Percentiles rank a stretch among this genome's conserved stretches.
Conservation (phyloP, 768 basidiomycete species). For the Panaeolus cyanescens region DNA sequence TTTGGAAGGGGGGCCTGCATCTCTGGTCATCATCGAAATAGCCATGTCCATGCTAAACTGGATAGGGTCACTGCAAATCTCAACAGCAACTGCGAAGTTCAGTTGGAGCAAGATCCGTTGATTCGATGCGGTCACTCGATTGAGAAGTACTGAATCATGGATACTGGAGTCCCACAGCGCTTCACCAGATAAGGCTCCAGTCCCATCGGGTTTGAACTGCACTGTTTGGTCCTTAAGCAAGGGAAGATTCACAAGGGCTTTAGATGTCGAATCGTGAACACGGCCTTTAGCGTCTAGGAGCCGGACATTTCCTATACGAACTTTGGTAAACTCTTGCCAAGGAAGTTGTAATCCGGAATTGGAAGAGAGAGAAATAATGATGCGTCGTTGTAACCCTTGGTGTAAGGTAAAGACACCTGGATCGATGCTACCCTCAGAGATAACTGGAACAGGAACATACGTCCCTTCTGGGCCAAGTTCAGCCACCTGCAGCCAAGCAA, state of each 20-base stretch:
- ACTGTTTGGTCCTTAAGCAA: slow-evolving; percentile 71
- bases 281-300: slow-evolving; percentile 84
- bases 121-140: slow-evolving; percentile 76
- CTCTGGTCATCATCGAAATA: slow-evolving; percentile 80
- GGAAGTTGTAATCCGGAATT: slow-evolving; percentile 89
- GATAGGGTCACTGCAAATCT: slow-evolving; percentile 83
- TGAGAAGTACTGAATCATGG: slow-evolving; percentile 84
- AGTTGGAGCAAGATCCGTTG: slow-evolving; percentile 83
- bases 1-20: slow-evolving; percentile 81
- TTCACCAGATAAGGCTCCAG: slow-evolving; percentile 65
- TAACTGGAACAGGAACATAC: slow-evolving; percentile 82
- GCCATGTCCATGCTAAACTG: slow-evolving; percentile 88
- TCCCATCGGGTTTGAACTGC: slow-evolving; percentile 85
- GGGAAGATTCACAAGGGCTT: slow-evolving; percentile 70
- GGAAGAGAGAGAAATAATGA: slow-evolving; percentile 76
- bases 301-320: slow-evolving; percentile 83
- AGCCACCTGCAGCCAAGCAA: slow-evolving; percentile 82
- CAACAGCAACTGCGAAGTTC: slow-evolving; percentile 78
- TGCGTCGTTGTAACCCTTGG: slow-evolving; percentile 89
- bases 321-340: slow-evolving; percentile 78
- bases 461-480: slow-evolving; percentile 86
- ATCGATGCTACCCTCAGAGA: slow-evolving; percentile 74
- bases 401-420: slow-evolving; percentile 86
- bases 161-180: slow-evolving; percentile 93
- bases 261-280: slow-evolving; percentile 76